phyloP scores from a whole-genome alignment of 2,329 filamentous ascomycete genomes.

The Cyclaneusma minus region DNA sequence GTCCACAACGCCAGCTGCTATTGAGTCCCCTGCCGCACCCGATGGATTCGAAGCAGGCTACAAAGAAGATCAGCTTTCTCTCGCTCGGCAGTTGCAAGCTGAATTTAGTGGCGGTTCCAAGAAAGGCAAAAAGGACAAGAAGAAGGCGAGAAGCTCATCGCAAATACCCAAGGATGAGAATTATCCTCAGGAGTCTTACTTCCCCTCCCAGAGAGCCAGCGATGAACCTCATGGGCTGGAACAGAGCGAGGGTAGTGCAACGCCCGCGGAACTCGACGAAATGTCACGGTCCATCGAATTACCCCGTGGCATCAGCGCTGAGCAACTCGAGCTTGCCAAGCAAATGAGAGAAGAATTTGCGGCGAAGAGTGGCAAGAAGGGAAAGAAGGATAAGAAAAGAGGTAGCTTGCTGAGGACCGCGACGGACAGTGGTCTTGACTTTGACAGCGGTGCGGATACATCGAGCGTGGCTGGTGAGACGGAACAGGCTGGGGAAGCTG shows the following conservation, averaged over 20 bases:
- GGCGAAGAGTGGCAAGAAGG: constrained; percentile 19
- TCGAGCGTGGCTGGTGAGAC: not conserved
- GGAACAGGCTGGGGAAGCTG: not conserved
- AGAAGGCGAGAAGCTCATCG: constrained; percentile 6
- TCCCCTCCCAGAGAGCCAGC: constrained; percentile 3
- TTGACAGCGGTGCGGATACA: not conserved
- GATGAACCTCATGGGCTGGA: not conserved
- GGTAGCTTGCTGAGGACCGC: too few relatives aligned
- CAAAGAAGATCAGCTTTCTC: constrained; percentile 1
- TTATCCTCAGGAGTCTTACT: too few relatives aligned
- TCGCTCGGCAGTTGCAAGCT: not conserved
- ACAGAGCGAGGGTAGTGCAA: not conserved
- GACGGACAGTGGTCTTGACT: not conserved
- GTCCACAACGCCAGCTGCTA: not conserved
- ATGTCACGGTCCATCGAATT: not conserved
- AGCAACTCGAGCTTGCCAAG: constrained; percentile 2
- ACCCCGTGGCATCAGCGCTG: constrained; percentile 4
- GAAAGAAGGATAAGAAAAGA: constrained; percentile 28
- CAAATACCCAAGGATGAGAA: not conserved
- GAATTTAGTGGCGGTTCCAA: constrained; percentile 8
- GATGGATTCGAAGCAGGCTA: constrained; percentile 1
- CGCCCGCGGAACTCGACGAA: constrained; percentile 1
- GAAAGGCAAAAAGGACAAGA: constrained; percentile 18
- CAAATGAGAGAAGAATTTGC: too few relatives aligned
- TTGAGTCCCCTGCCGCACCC: not conserved